These are phyloP conservation scores for Epichloe baconii DNA, from an alignment of 2,329 filamentous ascomycete genomes.

Conservation along the genomic window DNA sequence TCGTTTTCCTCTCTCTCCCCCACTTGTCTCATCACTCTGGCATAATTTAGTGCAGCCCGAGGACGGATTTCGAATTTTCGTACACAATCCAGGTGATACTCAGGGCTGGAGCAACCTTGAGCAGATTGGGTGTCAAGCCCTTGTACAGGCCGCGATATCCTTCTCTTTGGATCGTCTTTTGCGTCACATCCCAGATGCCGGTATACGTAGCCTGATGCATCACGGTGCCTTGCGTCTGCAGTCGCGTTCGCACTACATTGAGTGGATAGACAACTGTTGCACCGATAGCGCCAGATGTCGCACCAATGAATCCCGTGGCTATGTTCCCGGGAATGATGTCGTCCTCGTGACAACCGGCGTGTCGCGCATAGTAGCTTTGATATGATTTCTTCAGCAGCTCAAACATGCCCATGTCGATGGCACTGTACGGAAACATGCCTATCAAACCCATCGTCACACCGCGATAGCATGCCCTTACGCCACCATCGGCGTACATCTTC, in stretches of 20 bases:
- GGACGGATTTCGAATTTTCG: conserved; percentile 70
- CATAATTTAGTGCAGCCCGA: conserved; percentile 34
- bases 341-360: conserved; percentile 63
- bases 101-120: conserved; percentile 92
- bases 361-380: conserved; percentile 54
- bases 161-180: conserved; percentile 70
- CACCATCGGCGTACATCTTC: conserved; percentile 74
- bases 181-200: conserved; percentile 79
- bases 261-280: conserved; percentile 91
- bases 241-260: conserved; percentile 79
- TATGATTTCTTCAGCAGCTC: conserved; percentile 77
- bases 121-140: conserved; percentile 82
- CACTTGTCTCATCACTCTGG: neutral
- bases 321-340: conserved; percentile 73
- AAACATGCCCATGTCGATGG: conserved; percentile 91
- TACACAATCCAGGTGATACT: conserved; percentile 94
- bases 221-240: conserved; percentile 91
- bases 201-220: conserved; percentile 84
- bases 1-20: neutral
- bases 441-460: conserved; percentile 87
- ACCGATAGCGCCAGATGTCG: conserved; percentile 80
- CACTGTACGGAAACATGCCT: conserved; percentile 96
- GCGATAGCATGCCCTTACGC: conserved; percentile 68
- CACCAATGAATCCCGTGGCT: conserved; percentile 77
- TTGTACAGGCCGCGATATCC: conserved; percentile 83